phyloP scores from a whole-genome alignment of 192 early-diverging fungal species.

The Spizellomyces punctatus region DNA sequence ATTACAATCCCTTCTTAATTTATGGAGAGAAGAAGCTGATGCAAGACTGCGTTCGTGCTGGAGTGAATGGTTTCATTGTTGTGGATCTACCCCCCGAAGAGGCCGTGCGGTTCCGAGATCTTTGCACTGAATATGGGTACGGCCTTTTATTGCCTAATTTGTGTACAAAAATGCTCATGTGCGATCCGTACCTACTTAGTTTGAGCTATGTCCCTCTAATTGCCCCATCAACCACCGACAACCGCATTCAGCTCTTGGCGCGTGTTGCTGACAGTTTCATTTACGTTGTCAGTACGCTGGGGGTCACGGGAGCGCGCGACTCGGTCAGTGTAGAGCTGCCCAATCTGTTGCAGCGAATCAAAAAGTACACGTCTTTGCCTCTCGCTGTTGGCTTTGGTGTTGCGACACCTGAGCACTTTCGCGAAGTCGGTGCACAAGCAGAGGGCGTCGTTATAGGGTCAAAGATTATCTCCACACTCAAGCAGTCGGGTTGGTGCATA shows the following conservation, averaged over 20 bases:
- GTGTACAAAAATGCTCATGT: not conserved
- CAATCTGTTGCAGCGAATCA: conserved; percentile 73
- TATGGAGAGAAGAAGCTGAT: conserved; percentile 92
- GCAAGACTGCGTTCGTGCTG: conserved; percentile 77
- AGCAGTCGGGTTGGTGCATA: conserved; percentile 45
- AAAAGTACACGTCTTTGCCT: conserved; percentile 76
- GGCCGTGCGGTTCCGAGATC: conserved; percentile 78
- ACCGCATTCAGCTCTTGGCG: conserved; percentile 76
- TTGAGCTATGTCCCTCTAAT: conserved; percentile 88
- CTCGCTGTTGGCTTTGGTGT: conserved; percentile 99
- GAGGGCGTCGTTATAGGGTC: conserved; percentile 97
- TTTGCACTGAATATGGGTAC: conserved; percentile 71
- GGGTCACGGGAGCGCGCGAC: conserved; percentile 86
- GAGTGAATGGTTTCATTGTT: conserved; percentile 94
- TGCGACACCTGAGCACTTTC: conserved; percentile 84
- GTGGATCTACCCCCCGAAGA: conserved; percentile 99
- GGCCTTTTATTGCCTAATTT: not conserved
- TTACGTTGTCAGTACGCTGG: conserved; percentile 92
- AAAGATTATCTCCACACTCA: conserved; percentile 82
- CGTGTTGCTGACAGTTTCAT: conserved; percentile 90
- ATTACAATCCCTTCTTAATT: conserved; percentile 96
- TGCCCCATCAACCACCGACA: conserved; percentile 89
- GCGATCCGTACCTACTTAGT: conserved; percentile 29
- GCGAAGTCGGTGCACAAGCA: conserved; percentile 77
- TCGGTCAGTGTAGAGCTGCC: conserved; percentile 72